Evolutionary conservation across 2,329 filamentous ascomycete species (phyloP), one percentile per base, ranked within the genome.

Genomic region (Plenodomus lindquistii): DNA sequence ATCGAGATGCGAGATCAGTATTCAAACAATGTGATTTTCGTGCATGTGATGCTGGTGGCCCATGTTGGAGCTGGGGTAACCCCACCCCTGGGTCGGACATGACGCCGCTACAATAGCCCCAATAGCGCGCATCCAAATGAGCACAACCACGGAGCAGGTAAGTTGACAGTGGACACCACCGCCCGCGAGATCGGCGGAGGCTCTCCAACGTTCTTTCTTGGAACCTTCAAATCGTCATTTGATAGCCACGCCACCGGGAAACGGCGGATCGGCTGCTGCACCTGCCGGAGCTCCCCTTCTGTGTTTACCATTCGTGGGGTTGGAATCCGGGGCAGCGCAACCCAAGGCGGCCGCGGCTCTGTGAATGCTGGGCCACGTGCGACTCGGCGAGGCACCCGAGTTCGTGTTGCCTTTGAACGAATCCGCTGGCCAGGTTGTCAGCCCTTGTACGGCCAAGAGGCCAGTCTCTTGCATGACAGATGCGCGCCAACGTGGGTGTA

Each of bases 271-370:
- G 19, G 15, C 17, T 34, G 3, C 19, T 38, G 44, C 31, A 10
- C n/a, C 41, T 15, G 9, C 15, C 10, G 40, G 27, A 19, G 24
- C 22, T 11, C 22, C 11, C 22, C 5, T 11, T 24, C 22, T 11
- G 5, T 11, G n/a, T n/a, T 24, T 5, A 24, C 22, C 22, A 24
- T 35, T 27, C 19, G 20, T 36, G 5, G 17, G 5, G 15, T n/a
- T 18, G 35, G 19, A 18, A 37, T 42, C 47, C 52, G 45, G 48
- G 29, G 45, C 40, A 52, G 43, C 48, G 48, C 52, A 29, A 46
- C 27, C 18, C 40, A 44, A 45, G 54, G 45, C 37, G 38, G 49
- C 46, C 50, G 45, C 51, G 22, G 24, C n/a, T 31, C 27, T 31
- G 27, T 4, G 27, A 31, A 31, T 15, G 27, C 19, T n/a, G 19